A percentile compares a stretch with the other conserved stretches of the same genome.
phyloP scores from a whole-genome alignment of 495 filamentous ascomycete genomes.

The Penicillium pancosmium region DNA sequence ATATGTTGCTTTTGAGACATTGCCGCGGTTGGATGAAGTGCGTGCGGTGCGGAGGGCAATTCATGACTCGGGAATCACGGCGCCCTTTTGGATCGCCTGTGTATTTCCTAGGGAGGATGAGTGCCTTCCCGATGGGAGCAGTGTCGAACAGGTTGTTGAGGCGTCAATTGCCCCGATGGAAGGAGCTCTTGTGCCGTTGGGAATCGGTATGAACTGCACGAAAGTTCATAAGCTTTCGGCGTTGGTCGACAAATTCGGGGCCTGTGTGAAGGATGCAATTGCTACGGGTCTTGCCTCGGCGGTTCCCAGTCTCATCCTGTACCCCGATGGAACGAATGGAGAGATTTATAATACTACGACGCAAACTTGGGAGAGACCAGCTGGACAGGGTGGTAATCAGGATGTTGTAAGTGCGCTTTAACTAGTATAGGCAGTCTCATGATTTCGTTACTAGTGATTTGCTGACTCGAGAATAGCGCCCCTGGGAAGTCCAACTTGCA shows the following conservation, averaged over 20 bases:
- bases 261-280: slow-evolving; percentile 35
- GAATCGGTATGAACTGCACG: slow-evolving; percentile 70
- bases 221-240: slow-evolving; percentile 53
- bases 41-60: slow-evolving; percentile 56
- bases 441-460: not conserved
- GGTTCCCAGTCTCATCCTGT: slow-evolving; percentile 59
- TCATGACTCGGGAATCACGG: slow-evolving; percentile 27
- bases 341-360: slow-evolving; percentile 65
- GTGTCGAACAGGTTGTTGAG: slow-evolving; percentile 29
- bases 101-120: slow-evolving; percentile 61
- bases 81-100: slow-evolving; percentile 61
- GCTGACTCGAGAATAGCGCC: slow-evolving; percentile 24
- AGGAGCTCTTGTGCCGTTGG: slow-evolving; percentile 51
- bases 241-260: slow-evolving; percentile 51
- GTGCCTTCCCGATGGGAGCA: slow-evolving; percentile 42
- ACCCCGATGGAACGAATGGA: slow-evolving; percentile 70
- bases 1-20: slow-evolving; percentile 67
- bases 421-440: not conserved
- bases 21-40: slow-evolving; percentile 61
- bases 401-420: slow-evolving; percentile 27
- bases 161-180: slow-evolving; percentile 29
- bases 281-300: slow-evolving; percentile 25
- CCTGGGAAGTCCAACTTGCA: slow-evolving; percentile 54
- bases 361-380: slow-evolving; percentile 56
- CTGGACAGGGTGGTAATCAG: slow-evolving; percentile 6